Base-by-base conservation (phyloP, 176 grass and related monocot genomes). In the Rhynchospora breviuscula region DNA sequence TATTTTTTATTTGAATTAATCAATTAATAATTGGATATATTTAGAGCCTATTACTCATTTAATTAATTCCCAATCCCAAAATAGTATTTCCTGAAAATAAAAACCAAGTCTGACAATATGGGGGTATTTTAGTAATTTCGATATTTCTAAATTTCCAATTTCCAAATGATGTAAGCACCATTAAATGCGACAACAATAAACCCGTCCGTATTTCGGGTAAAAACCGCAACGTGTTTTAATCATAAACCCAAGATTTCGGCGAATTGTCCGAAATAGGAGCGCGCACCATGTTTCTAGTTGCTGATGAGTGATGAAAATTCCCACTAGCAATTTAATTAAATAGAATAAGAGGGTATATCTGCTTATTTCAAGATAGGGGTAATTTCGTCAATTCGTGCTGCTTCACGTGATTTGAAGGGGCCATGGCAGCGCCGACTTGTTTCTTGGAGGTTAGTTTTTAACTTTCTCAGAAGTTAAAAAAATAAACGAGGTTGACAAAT, bases 111-210 rank as follows among this genome's bases (percentile, higher is more conserved):
- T 12, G 14, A 26, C 46, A 75, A 53, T 3, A 4, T 11, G n/a
- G 46, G 10, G 3, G 7, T 25, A 17, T 19, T 76, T 53, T 76
- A 2, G 47, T 76, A 76, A 76, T 76, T 53, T 53, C 9, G 5
- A 18, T 74, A 18, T 2, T 40, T 40, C 35, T 40, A 40, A 40
- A 40, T 40, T 21, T 4, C 7, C 22, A 40, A 40, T 40, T 21
- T 4, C 7, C 22, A 0, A 65, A 19, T 79, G 60, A 79, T 65
- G 84, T 56, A 44, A 61, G 57, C 45, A 69, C 14, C 67, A 15
- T 56, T 85, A 45, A 85, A 85, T 66, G 73, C 12, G 35, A 15
- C 18, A 35, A 63, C 70, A 62, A 22, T 49, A 76, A 85, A 63
- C 40, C 51, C 58, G 72, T 25, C 57, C 59, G 25, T 79, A 25